Conservation (phyloP, 1,139 yeast species). For the Saccharomyces hybrid region DNA sequence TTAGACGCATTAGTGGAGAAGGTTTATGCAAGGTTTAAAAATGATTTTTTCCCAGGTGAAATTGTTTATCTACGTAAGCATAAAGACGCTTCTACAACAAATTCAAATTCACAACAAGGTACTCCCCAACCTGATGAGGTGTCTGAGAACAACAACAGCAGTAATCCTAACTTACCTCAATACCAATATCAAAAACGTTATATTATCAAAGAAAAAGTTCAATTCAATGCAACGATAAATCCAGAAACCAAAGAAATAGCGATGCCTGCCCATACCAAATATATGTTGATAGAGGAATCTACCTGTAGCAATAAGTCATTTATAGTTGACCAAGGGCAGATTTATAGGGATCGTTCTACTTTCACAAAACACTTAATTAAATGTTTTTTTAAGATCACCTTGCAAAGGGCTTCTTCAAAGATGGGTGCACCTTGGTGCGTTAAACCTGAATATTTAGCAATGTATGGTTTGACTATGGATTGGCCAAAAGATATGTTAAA, state of each 20-base stretch:
- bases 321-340: constrained; percentile 64
- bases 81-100: constrained; percentile 26
- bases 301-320: constrained; percentile 47
- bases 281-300: constrained; percentile 53
- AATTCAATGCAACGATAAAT: constrained; percentile 39
- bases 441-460: constrained; percentile 51
- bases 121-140: constrained; percentile 14
- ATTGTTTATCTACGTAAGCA: constrained; percentile 49
- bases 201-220: constrained; percentile 52
- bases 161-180: constrained; percentile 1
- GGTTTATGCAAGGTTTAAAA: constrained; percentile 65
- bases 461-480: constrained; percentile 34
- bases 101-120: constrained; percentile 11
- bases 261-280: constrained; percentile 60
- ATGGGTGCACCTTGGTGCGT: constrained; percentile 97
- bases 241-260: constrained; percentile 36
- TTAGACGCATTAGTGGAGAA: constrained; percentile 83
- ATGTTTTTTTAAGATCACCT: constrained; percentile 79
- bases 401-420: constrained; percentile 66
- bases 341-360: constrained; percentile 74
- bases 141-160: constrained; percentile 3
- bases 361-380: constrained; percentile 87
- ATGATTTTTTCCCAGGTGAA: constrained; percentile 90
- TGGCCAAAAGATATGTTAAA: constrained; percentile 30
- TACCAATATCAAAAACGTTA: constrained; percentile 30